Evolutionary conservation across 1,284 basidiomycete genomes (phyloP), one percentile per base, ranked within the genome.

Genomic region (Omphalotus olearius): DNA sequence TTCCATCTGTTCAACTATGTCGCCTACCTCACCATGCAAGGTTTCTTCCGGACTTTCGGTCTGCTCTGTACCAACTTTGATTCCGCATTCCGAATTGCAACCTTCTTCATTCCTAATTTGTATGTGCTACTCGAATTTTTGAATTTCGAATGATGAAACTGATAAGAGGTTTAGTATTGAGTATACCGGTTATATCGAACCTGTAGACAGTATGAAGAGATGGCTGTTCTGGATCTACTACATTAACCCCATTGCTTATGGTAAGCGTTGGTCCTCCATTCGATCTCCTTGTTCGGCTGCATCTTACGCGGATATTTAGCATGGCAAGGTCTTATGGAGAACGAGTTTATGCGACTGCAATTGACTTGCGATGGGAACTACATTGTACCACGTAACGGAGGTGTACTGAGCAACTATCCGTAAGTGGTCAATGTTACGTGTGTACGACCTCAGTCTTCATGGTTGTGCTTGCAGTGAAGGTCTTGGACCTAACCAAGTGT

Each of bases 181-280:
- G 66, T 88, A 85, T 58, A 73, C 74, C 13, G 88, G 88, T 1
- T 91, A 90, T 64, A 82, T 86, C 53, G 80, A 90, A 56, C 86
- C 86, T 1, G 76, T 84, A 6, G 76, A 78, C 57, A 73, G 79
- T 53, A 93, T 95, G 91, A 88, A 91, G 65, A 72, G 88, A 47
- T 95, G 91, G 91, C 66, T 94, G 14, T 91, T 89, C 73, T 93
- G 91, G 91, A 82, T 92, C 41, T 86, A 79, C 61, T 88, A 91
- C 66, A 68, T 91, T 57, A 88, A 91, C 60, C 90, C 90, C 0
- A 64, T 91, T 39, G 71, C 82, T 13, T 95, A 93, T 69, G 87
- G 85, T 80, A 61, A 47, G 71, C 53, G 25, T 33, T n/a, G 18
- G 23, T 39, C 11, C 6, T 17, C 17, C n/a, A n/a, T n/a, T n/a